Conservation (phyloP, 805 yeast genomes). For the Saccharomycopsis javanensis region DNA sequence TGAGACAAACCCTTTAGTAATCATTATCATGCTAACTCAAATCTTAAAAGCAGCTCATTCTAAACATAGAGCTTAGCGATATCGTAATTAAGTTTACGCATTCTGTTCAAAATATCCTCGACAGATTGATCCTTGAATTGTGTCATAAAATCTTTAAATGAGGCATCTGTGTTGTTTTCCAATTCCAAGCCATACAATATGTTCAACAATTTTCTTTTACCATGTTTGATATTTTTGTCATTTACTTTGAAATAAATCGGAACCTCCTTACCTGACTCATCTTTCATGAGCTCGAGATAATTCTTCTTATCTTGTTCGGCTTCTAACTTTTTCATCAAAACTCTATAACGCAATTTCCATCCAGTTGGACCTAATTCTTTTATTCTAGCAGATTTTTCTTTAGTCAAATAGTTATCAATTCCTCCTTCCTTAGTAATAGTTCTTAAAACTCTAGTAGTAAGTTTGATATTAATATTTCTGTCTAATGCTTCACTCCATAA, state of each 20-base stretch:
- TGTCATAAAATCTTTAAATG: constrained; percentile 39
- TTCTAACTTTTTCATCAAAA: constrained; percentile 40
- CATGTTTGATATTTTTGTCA: constrained; percentile 42
- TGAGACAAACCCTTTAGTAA: too few species aligned
- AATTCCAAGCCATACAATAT: constrained; percentile 43
- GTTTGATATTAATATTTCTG: constrained; percentile 44
- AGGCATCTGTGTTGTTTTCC: constrained; percentile 32
- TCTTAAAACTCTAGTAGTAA: constrained; percentile 72
- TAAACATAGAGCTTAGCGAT: constrained; percentile 13
- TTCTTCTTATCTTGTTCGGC: constrained; percentile 32
- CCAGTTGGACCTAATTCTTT: constrained; percentile 91
- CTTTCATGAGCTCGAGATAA: constrained; percentile 27
- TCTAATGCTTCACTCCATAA: constrained; percentile 80
- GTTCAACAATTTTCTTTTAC: constrained; percentile 53
- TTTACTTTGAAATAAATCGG: constrained; percentile 44
- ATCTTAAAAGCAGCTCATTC: background rate
- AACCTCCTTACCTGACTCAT: constrained; percentile 26
- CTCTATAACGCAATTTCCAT: constrained; percentile 77
- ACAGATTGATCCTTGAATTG: constrained; percentile 36
- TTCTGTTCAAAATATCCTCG: constrained; percentile 39
- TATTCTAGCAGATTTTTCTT: constrained; percentile 80
- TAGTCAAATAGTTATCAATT: constrained; percentile 74
- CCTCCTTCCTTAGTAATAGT: constrained; percentile 95
- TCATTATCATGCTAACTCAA: too few species aligned
- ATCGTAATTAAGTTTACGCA: constrained; percentile 33